Percentiles rank a stretch among this genome's conserved stretches.
Evolutionary conservation across 2,329 filamentous ascomycete species (phyloP).

Genomic region (Scolecobasidium constrictum): DNA sequence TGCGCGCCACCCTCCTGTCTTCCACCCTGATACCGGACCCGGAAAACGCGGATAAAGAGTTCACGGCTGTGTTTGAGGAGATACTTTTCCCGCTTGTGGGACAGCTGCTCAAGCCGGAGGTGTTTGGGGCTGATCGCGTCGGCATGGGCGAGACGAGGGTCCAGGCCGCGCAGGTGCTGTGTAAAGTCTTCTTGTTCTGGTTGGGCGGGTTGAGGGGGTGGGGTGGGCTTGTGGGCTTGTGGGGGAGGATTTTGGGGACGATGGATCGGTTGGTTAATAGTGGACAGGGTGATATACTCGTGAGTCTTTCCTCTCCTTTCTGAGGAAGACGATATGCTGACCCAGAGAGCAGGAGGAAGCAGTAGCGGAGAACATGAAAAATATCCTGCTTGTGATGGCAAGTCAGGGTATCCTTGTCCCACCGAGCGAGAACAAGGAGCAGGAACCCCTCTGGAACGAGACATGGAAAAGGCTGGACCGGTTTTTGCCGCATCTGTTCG

Average conservation of each 20-base stretch:
- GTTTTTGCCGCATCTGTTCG: slow-evolving; percentile 49
- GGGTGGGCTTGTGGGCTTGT: slow-evolving; percentile 83
- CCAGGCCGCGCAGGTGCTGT: slow-evolving; percentile 80
- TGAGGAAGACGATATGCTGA: neutral
- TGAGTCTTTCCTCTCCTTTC: too few relatives aligned
- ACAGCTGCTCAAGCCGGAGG: slow-evolving; percentile 81
- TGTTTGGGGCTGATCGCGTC: slow-evolving; percentile 79
- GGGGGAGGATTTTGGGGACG: slow-evolving; percentile 84
- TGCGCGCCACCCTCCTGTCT: slow-evolving; percentile 78
- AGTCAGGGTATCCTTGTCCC: slow-evolving; percentile 75
- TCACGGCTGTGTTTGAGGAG: slow-evolving; percentile 91
- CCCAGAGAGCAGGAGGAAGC: slow-evolving; percentile 63
- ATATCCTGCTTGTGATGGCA: slow-evolving; percentile 90
- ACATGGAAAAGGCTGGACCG: slow-evolving; percentile 49
- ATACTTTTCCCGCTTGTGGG: slow-evolving; percentile 87
- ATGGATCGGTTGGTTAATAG: slow-evolving; percentile 96
- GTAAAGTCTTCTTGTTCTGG: slow-evolving; percentile 93
- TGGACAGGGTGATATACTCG: slow-evolving; percentile 79
- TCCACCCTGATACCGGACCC: slow-evolving; percentile 71
- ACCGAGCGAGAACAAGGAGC: slow-evolving; percentile 40
- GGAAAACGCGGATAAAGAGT: slow-evolving; percentile 36
- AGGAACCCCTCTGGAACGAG: slow-evolving; percentile 48
- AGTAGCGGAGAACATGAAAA: slow-evolving; percentile 90
- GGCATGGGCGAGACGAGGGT: slow-evolving; percentile 96
- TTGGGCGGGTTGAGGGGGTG: slow-evolving; percentile 73